These are phyloP conservation scores for Phalaenopsis aphrodite DNA, from an alignment of 106 monocot species.

Conservation along the genomic window DNA sequence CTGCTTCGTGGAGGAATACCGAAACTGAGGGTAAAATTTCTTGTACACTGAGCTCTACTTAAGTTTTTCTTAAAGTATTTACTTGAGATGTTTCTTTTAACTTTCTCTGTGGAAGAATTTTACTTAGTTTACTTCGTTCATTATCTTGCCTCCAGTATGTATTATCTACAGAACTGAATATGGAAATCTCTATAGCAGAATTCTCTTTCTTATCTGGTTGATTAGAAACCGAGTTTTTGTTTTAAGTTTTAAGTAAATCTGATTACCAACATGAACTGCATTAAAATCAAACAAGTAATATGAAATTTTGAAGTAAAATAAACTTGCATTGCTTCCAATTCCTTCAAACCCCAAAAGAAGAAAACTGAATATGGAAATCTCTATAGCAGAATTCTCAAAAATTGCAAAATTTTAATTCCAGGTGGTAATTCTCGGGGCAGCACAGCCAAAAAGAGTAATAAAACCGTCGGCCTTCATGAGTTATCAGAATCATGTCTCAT, in stretches of 20 bases:
- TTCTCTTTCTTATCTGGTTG: not conserved
- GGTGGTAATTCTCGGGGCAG: slow-evolving; percentile 4
- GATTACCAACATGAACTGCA: no score
- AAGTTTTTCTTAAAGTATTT: not conserved
- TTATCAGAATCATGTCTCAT: slow-evolving; percentile 14
- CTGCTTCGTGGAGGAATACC: not conserved
- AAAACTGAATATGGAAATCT: no score
- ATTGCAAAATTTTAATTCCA: not conserved
- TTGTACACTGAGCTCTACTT: not conserved
- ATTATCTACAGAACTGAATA: no score
- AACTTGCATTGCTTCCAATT: no score
- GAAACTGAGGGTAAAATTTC: not conserved
- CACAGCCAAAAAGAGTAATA: not conserved
- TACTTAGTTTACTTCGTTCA: no score
- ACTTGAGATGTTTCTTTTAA: no score
- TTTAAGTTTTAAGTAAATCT: not conserved
- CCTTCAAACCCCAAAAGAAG: no score
- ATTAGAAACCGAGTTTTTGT: no score
- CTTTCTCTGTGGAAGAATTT: no score
- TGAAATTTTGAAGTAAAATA: no score
- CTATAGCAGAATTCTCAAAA: not conserved
- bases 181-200: not conserved
- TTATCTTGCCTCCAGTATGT: no score
- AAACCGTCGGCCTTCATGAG: not conserved
- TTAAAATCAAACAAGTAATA: no score